A percentile compares a stretch with the other conserved stretches of the same genome.
Evolutionary conservation across 129 eudicot species (phyloP).

Genomic region (Solidago caesia): DNA sequence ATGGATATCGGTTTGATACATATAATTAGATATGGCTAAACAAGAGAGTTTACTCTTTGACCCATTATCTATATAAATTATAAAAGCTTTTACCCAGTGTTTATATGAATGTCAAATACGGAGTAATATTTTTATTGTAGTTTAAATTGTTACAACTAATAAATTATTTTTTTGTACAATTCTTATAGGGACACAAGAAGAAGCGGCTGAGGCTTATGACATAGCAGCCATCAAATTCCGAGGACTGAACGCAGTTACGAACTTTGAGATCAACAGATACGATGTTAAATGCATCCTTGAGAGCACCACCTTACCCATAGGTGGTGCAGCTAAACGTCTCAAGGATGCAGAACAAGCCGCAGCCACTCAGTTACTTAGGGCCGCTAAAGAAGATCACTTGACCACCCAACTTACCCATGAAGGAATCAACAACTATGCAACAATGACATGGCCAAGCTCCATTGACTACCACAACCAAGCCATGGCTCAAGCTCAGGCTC

Average conservation of each 20-base stretch:
- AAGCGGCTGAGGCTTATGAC: constrained; percentile 99
- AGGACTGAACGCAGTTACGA: constrained; percentile 82
- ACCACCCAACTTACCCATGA: constrained; percentile 35
- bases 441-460: constrained; percentile 48
- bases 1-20: no score
- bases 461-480: constrained; percentile 56
- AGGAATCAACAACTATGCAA: constrained; percentile 25
- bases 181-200: constrained; percentile 80
- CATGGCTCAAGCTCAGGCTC: constrained; percentile 44
- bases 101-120: no score
- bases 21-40: no score
- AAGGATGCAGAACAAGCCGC: constrained; percentile 71
- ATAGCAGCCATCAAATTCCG: constrained; percentile 93
- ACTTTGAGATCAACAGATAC: constrained; percentile 81
- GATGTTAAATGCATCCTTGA: constrained; percentile 88
- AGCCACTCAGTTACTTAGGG: constrained; percentile 31
- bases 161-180: neutral
- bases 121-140: neutral
- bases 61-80: no score
- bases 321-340: constrained; percentile 79
- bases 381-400: constrained; percentile 24
- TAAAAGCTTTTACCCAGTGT: no score
- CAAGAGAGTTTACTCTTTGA: neutral
- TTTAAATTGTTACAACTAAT: neutral
- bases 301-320: constrained; percentile 74